Percentiles rank a stretch among this genome's conserved stretches.
These are phyloP conservation scores for Dimocarpus longan DNA, from an alignment of 345 rosid genomes.

Conservation along the genomic window DNA sequence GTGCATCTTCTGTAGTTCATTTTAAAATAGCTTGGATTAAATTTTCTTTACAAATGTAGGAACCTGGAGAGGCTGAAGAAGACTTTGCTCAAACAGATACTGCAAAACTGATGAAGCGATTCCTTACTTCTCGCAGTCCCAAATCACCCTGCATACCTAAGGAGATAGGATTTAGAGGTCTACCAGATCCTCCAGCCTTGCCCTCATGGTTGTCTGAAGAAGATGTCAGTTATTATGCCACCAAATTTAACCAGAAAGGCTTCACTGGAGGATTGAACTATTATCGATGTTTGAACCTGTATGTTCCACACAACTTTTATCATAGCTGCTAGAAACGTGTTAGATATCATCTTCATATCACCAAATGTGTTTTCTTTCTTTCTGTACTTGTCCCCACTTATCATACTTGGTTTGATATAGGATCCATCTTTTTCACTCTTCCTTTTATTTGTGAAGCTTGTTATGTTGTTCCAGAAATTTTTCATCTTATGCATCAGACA, in stretches of 20 bases:
- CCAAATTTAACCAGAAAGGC: constrained; percentile 33
- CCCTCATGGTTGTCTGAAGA: constrained; percentile 73
- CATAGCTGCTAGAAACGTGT: not conserved
- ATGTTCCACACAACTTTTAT: constrained; percentile 4
- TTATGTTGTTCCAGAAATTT: not conserved
- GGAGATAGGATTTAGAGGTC: constrained; percentile 12
- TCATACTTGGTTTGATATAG: not conserved
- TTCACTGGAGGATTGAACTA: constrained; percentile 48
- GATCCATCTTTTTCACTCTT: not conserved
- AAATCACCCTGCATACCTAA: not conserved
- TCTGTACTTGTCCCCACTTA: not conserved
- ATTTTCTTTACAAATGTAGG: not conserved
- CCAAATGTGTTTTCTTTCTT: not conserved
- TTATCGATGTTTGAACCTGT: constrained; percentile 43
- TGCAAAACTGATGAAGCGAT: not conserved
- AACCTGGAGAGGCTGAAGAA: constrained; percentile 48
- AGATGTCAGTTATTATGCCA: constrained; percentile 26
- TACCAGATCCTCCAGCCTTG: constrained; percentile 41
- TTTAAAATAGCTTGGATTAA: not conserved
- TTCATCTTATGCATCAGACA: not conserved
- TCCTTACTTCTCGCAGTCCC: not conserved
- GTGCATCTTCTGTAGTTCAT: not conserved
- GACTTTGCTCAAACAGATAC: constrained; percentile 32
- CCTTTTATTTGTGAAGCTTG: not conserved
- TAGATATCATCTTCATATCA: not conserved